phyloP scores from a whole-genome alignment of 371 early-diverging fungal species.

The Catenaria anguillulae region DNA sequence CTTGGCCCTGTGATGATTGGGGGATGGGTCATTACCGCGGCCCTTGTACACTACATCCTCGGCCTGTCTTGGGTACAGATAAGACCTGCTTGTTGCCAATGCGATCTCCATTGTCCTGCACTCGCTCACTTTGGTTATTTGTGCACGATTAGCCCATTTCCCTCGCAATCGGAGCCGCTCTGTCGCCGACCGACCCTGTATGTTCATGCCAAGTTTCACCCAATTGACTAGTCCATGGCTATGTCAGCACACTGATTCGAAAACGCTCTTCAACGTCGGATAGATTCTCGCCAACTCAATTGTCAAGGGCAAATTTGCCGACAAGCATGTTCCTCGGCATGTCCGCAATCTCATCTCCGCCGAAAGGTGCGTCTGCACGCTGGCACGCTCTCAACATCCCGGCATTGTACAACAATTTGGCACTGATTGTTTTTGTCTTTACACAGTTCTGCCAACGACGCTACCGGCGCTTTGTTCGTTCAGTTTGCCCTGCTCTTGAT shows the following conservation, averaged over 20 bases:
- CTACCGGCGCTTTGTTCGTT: background rate
- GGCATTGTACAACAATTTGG: too few relatives aligned
- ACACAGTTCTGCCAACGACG: background rate
- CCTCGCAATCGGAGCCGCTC: background rate
- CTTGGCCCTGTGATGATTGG: constrained; percentile 69
- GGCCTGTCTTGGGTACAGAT: constrained; percentile 21
- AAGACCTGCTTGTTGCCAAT: too few relatives aligned
- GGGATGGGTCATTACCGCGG: constrained; percentile 71
- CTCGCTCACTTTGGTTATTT: background rate
- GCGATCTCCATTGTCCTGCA: too few relatives aligned
- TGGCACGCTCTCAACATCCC: too few relatives aligned
- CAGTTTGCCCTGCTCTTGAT: background rate
- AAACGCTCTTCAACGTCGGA: background rate
- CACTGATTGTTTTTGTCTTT: background rate
- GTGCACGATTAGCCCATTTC: background rate
- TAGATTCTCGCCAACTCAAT: constrained; percentile 73
- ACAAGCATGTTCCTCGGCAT: constrained; percentile 61
- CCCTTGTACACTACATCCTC: constrained; percentile 38
- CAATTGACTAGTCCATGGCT: background rate
- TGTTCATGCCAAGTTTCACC: background rate
- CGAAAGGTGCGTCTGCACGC: constrained; percentile 29
- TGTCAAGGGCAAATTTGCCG: constrained; percentile 88
- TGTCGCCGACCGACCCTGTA: constrained; percentile 87
- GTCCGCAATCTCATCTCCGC: constrained; percentile 69
- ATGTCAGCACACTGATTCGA: background rate